phyloP scores from a whole-genome alignment of 345 rosid species.

The Leavenworthia alabamica region DNA sequence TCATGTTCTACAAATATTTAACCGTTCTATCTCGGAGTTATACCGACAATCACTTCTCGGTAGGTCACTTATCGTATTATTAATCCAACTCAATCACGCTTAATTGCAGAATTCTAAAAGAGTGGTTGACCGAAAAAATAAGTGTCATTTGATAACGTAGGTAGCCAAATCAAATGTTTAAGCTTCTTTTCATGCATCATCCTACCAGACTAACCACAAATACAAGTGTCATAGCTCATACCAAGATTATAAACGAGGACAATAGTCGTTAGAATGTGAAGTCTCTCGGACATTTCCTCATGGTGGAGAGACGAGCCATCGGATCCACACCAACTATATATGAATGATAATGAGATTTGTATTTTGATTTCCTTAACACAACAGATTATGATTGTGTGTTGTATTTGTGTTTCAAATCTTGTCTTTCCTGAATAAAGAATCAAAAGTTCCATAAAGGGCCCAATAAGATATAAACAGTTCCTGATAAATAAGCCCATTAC shows the following conservation, averaged over 20 bases:
- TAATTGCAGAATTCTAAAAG: too few species aligned
- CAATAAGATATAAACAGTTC: neutral
- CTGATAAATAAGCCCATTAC: neutral
- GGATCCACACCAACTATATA: constrained; percentile 9
- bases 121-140: too few species aligned
- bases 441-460: neutral
- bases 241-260: constrained; percentile 3
- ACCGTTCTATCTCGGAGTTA: too few species aligned
- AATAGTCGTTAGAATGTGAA: constrained; percentile 26
- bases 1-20: too few species aligned
- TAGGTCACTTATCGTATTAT: too few species aligned
- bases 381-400: neutral
- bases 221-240: constrained; percentile 38
- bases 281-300: constrained; percentile 71
- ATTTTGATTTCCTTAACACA: neutral
- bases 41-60: too few species aligned
- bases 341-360: neutral
- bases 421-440: too few species aligned
- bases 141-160: too few species aligned
- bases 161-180: too few species aligned
- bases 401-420: too few species aligned
- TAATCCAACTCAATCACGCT: too few species aligned
- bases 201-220: constrained; percentile 60
- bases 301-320: constrained; percentile 53
- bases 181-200: too few species aligned